A percentile compares a stretch with the other conserved stretches of the same genome.
Conservation (phyloP, 345 rosid species). For the Nephelium lappaceum region DNA sequence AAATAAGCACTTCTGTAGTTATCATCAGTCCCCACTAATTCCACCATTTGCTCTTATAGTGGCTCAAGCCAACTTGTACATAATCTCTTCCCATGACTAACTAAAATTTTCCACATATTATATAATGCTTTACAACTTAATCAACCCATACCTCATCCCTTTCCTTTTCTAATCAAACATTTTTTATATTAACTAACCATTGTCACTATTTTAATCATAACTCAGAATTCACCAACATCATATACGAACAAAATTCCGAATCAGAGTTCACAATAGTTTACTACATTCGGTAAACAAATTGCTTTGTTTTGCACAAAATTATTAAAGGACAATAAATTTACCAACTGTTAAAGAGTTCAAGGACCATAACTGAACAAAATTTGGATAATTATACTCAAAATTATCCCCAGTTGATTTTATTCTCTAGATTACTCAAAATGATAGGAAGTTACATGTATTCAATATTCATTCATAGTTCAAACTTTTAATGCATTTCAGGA, state of each 20-base stretch:
- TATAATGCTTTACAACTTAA: not conserved
- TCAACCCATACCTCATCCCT: not conserved
- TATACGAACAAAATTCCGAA: not conserved
- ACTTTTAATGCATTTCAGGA: too few relatives aligned
- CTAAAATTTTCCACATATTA: not conserved
- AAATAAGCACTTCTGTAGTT: not conserved
- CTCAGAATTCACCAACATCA: too few relatives aligned
- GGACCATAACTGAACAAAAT: too few relatives aligned
- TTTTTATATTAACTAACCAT: not conserved
- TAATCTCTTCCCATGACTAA: conserved; percentile 10
- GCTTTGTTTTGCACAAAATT: not conserved
- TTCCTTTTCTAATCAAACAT: not conserved
- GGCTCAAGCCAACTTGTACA: conserved; percentile 36
- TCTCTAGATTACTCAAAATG: too few relatives aligned
- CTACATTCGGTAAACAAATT: too few relatives aligned
- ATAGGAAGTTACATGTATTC: too few relatives aligned
- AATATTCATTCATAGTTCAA: too few relatives aligned
- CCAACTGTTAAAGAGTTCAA: not conserved
- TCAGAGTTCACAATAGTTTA: too few relatives aligned
- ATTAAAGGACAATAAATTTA: not conserved
- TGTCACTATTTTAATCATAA: not conserved
- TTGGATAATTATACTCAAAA: not conserved
- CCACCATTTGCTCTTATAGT: not conserved
- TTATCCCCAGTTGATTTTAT: too few relatives aligned
- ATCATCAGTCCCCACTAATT: not conserved